Evolutionary conservation across 1,284 basidiomycete species (phyloP), one percentile per base, ranked within the genome.

Genomic region (Pseudozyma sp.): DNA sequence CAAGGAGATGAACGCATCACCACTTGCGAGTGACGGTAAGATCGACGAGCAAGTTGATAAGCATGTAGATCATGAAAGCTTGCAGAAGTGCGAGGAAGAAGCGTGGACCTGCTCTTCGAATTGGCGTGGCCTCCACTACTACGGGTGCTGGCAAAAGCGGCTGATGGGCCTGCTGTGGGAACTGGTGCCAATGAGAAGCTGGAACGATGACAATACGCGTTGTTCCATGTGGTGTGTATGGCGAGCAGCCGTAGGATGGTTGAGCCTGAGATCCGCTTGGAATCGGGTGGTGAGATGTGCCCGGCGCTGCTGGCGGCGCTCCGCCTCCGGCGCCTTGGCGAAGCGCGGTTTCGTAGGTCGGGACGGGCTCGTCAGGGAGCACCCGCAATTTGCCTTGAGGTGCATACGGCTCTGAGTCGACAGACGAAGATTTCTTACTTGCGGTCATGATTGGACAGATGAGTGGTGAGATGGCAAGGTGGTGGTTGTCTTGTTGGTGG

Each of bases 271-370:
- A 43, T 29, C 58, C 40, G 17, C 60, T 7, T 1, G 57, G 11
- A 16, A 11, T 35, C 35, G 56, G 44, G 39, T 46, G 30, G 31
- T 63, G 66, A 19, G 71, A 55, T 14, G 43, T 7, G 7, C 43
- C 17, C 5, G 50, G 57, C 16, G 66, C 57, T 7, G 43, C 56
- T 29, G n/a, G n/a, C n/a, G n/a, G n/a, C 24, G 62, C 42, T 13
- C 67, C 56, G 9, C 68, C 52, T 4, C 54, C 68, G 10, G 68
- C 68, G 31, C 73, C 73, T 57, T 71, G 31, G 5, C 39, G 60
- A 17, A 75, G 35, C 9, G 73, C 68, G 2, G 68, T 75, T 34
- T 75, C 68, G 58, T 75, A 75, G n/a, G 68, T 65, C 10, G 73
- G 73, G 16, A 68, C 73, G 24, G 73, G 60, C 10, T 75, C 73